These are phyloP conservation scores for Fusarium protoensiforme DNA, from an alignment of 2,329 filamentous ascomycete genomes.

Conservation along the genomic window DNA sequence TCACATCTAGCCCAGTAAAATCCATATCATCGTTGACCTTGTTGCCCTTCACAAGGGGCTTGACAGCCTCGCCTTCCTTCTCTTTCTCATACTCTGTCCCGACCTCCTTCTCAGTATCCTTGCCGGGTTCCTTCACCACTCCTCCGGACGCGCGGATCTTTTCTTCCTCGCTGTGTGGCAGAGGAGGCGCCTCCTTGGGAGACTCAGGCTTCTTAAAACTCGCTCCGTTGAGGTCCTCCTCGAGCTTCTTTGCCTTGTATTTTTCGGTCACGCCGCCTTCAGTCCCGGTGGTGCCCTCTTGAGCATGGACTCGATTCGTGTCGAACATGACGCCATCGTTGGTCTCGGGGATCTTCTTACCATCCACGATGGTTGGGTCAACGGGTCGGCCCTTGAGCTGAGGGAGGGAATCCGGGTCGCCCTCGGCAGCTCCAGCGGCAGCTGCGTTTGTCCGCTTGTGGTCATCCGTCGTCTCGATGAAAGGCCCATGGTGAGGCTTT, in stretches of 20 bases:
- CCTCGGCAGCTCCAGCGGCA: constrained; percentile 30
- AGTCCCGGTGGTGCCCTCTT: constrained; percentile 87
- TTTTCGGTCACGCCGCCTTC: constrained; percentile 92
- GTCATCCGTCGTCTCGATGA: constrained; percentile 67
- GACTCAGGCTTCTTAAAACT: constrained; percentile 80
- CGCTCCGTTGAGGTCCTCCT: constrained; percentile 73
- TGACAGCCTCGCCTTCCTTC: constrained; percentile 21
- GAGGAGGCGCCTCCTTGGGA: constrained; percentile 85
- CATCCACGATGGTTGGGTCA: constrained; percentile 66
- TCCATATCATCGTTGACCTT: constrained; percentile 51
- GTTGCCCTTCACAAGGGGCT: constrained; percentile 54
- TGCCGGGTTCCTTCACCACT: not conserved
- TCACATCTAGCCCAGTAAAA: constrained; percentile 52
- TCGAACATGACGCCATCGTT: constrained; percentile 95
- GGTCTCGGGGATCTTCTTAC: constrained; percentile 69
- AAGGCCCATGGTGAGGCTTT: constrained; percentile 90
- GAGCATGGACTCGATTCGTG: constrained; percentile 77
- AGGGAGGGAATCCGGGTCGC: constrained; percentile 53
- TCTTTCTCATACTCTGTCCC: not conserved
- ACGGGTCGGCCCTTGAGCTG: constrained; percentile 61
- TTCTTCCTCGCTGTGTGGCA: constrained; percentile 84
- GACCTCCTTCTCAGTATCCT: constrained; percentile 1
- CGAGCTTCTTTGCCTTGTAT: constrained; percentile 77
- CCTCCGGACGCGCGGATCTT: constrained; percentile 63
- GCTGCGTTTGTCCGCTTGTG: constrained; percentile 39